A percentile compares a stretch with the other conserved stretches of the same genome.
Evolutionary conservation across 495 filamentous ascomycete species (phyloP).

Genomic region (Cenococcum geophilum): DNA sequence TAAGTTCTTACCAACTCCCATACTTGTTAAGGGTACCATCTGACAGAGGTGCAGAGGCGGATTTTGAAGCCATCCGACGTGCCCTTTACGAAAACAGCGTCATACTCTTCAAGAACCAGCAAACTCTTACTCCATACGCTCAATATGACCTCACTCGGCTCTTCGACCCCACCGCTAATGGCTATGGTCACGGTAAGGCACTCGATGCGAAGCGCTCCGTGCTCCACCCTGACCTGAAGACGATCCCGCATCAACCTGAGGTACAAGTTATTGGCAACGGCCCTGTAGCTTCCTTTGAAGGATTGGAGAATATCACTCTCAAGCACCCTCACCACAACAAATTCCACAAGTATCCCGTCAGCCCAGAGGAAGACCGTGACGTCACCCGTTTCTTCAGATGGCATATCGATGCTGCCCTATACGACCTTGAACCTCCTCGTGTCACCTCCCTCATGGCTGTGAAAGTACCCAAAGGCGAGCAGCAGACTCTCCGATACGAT

Average conservation of each 20-base stretch:
- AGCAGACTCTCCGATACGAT: slow-evolving; percentile 62
- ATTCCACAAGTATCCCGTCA: slow-evolving; percentile 61
- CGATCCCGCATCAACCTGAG: slow-evolving; percentile 69
- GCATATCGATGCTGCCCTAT: slow-evolving; percentile 74
- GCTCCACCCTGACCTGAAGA: slow-evolving; percentile 71
- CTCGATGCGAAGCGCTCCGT: slow-evolving; percentile 61
- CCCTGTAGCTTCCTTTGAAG: slow-evolving; percentile 57
- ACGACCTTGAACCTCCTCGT: slow-evolving; percentile 61
- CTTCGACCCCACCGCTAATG: slow-evolving; percentile 58
- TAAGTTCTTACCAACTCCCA: background rate
- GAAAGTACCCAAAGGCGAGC: slow-evolving; percentile 55
- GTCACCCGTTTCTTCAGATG: slow-evolving; percentile 70
- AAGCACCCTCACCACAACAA: slow-evolving; percentile 67
- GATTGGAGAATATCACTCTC: slow-evolving; percentile 59
- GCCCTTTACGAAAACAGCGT: slow-evolving; percentile 59
- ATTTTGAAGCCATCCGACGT: slow-evolving; percentile 53
- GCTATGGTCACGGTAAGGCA: slow-evolving; percentile 68
- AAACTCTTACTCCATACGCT: slow-evolving; percentile 54
- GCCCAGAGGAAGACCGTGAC: slow-evolving; percentile 56
- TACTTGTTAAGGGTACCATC: background rate
- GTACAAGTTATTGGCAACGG: slow-evolving; percentile 76
- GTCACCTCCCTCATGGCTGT: slow-evolving; percentile 67
- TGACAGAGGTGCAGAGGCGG: slow-evolving; percentile 43
- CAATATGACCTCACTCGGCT: slow-evolving; percentile 64
- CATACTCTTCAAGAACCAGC: slow-evolving; percentile 62